A percentile compares a stretch with the other conserved stretches of the same genome.
phyloP scores from a whole-genome alignment of 345 rosid genomes.

The Iberis pinnata region DNA sequence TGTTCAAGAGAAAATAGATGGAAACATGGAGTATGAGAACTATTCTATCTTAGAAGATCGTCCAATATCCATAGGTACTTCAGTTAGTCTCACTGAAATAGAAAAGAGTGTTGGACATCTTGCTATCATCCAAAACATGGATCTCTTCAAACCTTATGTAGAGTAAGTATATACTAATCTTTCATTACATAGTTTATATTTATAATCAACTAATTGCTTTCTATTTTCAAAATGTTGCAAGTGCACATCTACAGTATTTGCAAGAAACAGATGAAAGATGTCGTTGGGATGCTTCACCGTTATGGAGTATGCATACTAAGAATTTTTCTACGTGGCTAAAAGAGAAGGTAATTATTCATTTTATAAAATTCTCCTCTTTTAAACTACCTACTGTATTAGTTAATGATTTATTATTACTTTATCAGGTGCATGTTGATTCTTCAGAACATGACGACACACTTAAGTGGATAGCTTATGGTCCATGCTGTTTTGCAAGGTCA shows the following conservation, averaged over 20 bases:
- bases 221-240: not conserved
- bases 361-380: no score
- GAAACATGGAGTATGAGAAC: not conserved
- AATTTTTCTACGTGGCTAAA: slow-evolving; percentile 2
- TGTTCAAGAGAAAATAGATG: not conserved
- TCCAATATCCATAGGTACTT: not conserved
- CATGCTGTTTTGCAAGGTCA: not conserved
- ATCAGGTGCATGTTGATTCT: not conserved
- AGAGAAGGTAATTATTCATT: no score
- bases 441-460: not conserved
- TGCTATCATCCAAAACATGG: not conserved
- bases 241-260: not conserved
- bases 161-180: not conserved
- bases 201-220: not conserved
- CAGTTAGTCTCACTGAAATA: not conserved
- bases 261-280: not conserved
- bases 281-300: not conserved
- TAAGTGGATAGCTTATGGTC: not conserved
- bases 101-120: not conserved
- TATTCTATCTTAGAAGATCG: not conserved
- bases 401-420: not conserved
- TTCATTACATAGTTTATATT: no score
- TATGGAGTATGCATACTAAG: slow-evolving; percentile 3
- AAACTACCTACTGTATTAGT: no score
- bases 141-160: not conserved